phyloP scores from a whole-genome alignment of 208 protist genomes.

The Leishmania major region DNA sequence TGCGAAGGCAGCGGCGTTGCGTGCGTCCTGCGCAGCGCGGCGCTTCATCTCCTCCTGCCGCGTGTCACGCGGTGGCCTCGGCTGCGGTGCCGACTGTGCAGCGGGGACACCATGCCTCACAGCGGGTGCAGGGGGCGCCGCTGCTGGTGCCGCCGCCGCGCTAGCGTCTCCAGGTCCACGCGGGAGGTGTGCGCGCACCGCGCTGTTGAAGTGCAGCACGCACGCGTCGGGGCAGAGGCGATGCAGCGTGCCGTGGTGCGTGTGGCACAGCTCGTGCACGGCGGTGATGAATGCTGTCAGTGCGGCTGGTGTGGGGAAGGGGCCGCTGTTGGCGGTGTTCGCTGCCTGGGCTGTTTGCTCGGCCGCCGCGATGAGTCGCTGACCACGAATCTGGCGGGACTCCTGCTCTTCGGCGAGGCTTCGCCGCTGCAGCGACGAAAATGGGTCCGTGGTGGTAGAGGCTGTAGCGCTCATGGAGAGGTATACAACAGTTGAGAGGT shows the following conservation, averaged over 20 bases:
- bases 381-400: background rate
- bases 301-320: slow-evolving; percentile 12
- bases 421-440: background rate
- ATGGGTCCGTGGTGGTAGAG: background rate
- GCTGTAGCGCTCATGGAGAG: background rate
- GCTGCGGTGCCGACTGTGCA: background rate
- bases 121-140: background rate
- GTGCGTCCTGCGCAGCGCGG: slow-evolving; percentile 13
- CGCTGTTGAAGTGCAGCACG: slow-evolving; percentile 26
- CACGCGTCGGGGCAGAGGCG: slow-evolving; percentile 18
- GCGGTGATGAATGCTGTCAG: slow-evolving; percentile 21
- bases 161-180: background rate
- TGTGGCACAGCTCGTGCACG: slow-evolving; percentile 12
- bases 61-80: background rate
- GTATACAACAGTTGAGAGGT: background rate
- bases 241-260: slow-evolving; percentile 20
- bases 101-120: background rate
- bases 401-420: background rate
- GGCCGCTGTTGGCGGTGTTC: slow-evolving; percentile 17
- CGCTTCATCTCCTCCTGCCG: background rate
- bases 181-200: slow-evolving; percentile 14
- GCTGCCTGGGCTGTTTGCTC: slow-evolving; percentile 5
- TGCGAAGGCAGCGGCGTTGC: slow-evolving; percentile 19
- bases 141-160: background rate
- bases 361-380: slow-evolving; percentile 10